These are phyloP conservation scores for Solanum hybrid DNA, from an alignment of 305 asterid genomes.

Conservation along the genomic window DNA sequence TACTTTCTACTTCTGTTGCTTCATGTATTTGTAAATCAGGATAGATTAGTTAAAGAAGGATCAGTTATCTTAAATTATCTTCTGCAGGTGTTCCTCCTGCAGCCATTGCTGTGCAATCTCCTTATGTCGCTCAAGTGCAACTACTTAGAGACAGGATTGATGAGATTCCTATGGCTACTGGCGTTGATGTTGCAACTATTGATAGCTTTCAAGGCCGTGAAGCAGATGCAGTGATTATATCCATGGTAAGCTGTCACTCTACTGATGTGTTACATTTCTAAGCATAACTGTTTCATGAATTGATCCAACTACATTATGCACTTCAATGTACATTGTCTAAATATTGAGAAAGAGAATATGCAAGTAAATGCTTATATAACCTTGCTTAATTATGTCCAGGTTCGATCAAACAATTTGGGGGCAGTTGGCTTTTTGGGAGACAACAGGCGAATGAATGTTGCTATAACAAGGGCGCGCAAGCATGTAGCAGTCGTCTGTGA, in stretches of 20 bases:
- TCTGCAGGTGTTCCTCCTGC: conserved; percentile 72
- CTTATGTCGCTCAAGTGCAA: conserved; percentile 97
- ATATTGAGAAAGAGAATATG: not conserved
- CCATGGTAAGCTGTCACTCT: conserved; percentile 51
- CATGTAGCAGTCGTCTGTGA: conserved; percentile 86
- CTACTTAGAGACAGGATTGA: conserved; percentile 79
- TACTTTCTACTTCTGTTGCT: not conserved
- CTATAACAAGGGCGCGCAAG: conserved; percentile 94
- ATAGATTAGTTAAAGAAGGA: not conserved
- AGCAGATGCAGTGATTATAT: conserved; percentile 92
- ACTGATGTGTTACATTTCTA: not conserved
- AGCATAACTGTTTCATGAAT: not conserved
- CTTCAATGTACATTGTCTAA: not conserved
- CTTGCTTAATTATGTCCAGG: conserved; percentile 34
- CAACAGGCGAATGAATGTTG: conserved; percentile 92
- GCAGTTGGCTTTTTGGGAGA: conserved; percentile 98
- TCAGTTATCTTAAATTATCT: conserved; percentile 2
- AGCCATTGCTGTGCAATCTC: conserved; percentile 88
- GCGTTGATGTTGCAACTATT: conserved; percentile 87
- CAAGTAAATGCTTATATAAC: not conserved
- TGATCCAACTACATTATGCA: not conserved
- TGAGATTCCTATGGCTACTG: conserved; percentile 67
- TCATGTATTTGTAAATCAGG: not conserved
- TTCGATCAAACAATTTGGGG: conserved; percentile 88
- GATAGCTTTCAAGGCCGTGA: conserved; percentile 99